Conservation (phyloP, 1,139 yeast genomes). For the Meyerozyma guilliermondii region DNA sequence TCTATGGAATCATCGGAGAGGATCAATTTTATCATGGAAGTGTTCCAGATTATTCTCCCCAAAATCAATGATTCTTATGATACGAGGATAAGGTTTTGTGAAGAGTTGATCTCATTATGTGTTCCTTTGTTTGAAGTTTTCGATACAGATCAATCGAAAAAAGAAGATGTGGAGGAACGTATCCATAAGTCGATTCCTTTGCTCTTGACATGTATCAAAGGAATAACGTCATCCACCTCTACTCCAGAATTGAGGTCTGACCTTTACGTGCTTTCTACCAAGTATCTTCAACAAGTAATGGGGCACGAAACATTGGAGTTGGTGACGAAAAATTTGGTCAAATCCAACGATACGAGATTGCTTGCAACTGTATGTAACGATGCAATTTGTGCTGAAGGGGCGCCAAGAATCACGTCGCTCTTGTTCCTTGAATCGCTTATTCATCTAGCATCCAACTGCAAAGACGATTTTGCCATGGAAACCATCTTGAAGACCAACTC, state of each 20-base stretch:
- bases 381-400: constrained; percentile 74
- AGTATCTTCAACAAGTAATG: constrained; percentile 52
- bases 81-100: constrained; percentile 61
- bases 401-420: constrained; percentile 72
- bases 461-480: constrained; percentile 56
- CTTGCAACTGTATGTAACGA: constrained; percentile 70
- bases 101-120: constrained; percentile 70
- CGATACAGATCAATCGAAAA: constrained; percentile 35
- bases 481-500: constrained; percentile 62
- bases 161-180: constrained; percentile 17
- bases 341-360: constrained; percentile 56
- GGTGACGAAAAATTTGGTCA: constrained; percentile 48
- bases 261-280: constrained; percentile 67
- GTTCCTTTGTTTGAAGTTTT: constrained; percentile 67
- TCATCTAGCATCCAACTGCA: constrained; percentile 46
- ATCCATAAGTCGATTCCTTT: constrained; percentile 57
- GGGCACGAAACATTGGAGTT: constrained; percentile 34
- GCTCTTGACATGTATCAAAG: constrained; percentile 68
- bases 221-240: constrained; percentile 65
- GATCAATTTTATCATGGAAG: constrained; percentile 64
- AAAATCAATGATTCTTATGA: constrained; percentile 72
- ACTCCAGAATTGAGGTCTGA: constrained; percentile 71
- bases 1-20: constrained; percentile 26
- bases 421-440: constrained; percentile 66
- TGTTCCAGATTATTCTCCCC: constrained; percentile 72